Percentiles rank a stretch among this genome's conserved stretches.
phyloP scores from a whole-genome alignment of 2,329 filamentous ascomycete species.

The Botrytis sinoallii region DNA sequence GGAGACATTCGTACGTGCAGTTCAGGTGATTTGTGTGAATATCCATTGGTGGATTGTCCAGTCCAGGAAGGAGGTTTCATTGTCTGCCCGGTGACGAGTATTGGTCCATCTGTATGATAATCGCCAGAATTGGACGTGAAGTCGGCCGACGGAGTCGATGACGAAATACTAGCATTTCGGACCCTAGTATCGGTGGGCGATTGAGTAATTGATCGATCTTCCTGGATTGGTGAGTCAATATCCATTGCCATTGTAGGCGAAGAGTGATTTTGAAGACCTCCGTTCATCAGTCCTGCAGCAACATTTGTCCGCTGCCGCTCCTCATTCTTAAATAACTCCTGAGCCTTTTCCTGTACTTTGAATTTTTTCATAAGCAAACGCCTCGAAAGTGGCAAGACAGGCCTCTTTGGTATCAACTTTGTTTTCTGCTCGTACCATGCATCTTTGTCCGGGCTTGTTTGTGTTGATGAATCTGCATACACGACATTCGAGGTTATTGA shows the following conservation, averaged over 20 bases:
- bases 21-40: conserved; percentile 27
- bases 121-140: conserved; percentile 25
- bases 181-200: conserved; percentile 29
- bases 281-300: conserved; percentile 15
- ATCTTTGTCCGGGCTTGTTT: conserved; percentile 36
- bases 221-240: conserved; percentile 25
- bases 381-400: conserved; percentile 34
- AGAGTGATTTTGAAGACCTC: conserved; percentile 21
- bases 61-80: conserved; percentile 38
- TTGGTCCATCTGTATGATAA: conserved; percentile 33
- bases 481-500: conserved; percentile 26
- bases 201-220: conserved; percentile 23
- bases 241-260: conserved; percentile 32
- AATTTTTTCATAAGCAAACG: conserved; percentile 36
- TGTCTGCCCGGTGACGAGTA: conserved; percentile 23
- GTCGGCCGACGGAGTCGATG: conserved; percentile 33
- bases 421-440: conserved; percentile 35
- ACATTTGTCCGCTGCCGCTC: conserved; percentile 19
- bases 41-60: conserved; percentile 20
- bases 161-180: conserved; percentile 31
- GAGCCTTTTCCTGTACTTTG: conserved; percentile 26
- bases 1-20: conserved; percentile 54
- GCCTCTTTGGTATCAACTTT: conserved; percentile 25
- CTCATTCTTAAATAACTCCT: conserved; percentile 12
- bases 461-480: conserved; percentile 35